Base-by-base conservation (phyloP, 768 basidiomycete species). In the Paxillus involutus region DNA sequence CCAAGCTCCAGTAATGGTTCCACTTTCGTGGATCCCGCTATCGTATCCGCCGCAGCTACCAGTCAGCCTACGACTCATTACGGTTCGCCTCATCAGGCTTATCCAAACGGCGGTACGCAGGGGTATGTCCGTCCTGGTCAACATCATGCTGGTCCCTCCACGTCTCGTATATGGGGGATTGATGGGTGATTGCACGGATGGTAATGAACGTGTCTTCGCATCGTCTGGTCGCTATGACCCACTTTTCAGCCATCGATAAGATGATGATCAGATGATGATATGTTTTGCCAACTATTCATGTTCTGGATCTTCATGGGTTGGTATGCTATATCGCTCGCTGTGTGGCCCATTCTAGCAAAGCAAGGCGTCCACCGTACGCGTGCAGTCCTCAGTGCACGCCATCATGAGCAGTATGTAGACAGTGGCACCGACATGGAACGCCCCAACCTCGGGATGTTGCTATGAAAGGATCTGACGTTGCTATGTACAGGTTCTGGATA, bases 101-200 rank as follows among this genome's bases (percentile, higher is more conserved):
- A 53, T 29, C 45, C 63, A 8, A 53, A 50, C 8, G 52, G 49
- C 3, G 49, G 57, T 44, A 42, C 51, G 19, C 61, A 57, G 19
- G 64, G 59, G 39, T 53, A 59, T 46, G 33, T 51, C 40, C 56
- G 50, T 47, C 55, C 63, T 30, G 55, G 59, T 48, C 68, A 53
- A 24, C 63, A 65, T 47, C 55, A 59, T 41, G 59, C 52, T 46
- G 65, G 36, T 57, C 57, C 61, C 1, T 51, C 59, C 10, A 52
- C 55, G 8, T 56, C 66, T n/a, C 67, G 47, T 4, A 26, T 52
- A 21, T 64, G 70, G 68, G 64, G 68, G 14, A 48, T 60, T 21
- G 59, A 53, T 52, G 64, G 66, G 29, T 70, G 55, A 65, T 36
- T 29, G 17, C 10, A 32, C 30, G 46, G 32, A 36, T 24, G 17